Conservation (phyloP, 371 early-diverging fungal species). For the Apophysomyces variabilis region DNA sequence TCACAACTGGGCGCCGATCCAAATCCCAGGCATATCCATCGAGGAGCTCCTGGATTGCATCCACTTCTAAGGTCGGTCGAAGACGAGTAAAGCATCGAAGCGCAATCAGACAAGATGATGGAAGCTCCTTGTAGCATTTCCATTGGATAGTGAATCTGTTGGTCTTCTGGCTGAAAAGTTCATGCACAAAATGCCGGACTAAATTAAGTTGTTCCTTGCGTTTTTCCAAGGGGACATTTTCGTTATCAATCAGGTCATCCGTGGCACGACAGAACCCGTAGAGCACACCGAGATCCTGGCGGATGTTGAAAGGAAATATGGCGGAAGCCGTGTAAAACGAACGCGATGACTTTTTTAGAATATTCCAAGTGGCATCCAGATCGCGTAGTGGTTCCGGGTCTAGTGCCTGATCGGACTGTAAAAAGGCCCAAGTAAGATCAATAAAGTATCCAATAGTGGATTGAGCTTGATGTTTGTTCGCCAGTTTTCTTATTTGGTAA, state of each 20-base stretch:
- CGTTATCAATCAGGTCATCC: constrained; percentile 63
- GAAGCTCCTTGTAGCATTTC: constrained; percentile 29
- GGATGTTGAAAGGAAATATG: constrained; percentile 50
- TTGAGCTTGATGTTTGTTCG: background rate
- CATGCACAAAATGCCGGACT: constrained; percentile 32
- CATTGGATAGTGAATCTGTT: constrained; percentile 28
- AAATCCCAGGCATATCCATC: constrained; percentile 62
- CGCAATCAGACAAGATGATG: constrained; percentile 33
- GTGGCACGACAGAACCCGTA: constrained; percentile 69
- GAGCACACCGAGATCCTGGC: constrained; percentile 57
- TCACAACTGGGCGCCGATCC: constrained; percentile 30
- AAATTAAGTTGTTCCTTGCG: constrained; percentile 30
- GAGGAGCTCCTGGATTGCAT: constrained; percentile 53
- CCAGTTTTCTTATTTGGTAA: constrained; percentile 6
- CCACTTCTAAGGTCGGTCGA: constrained; percentile 41
- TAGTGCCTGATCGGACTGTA: constrained; percentile 34
- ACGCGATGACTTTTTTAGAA: constrained; percentile 45
- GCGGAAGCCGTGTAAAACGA: constrained; percentile 62
- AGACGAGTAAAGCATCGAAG: constrained; percentile 45
- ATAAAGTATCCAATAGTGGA: background rate
- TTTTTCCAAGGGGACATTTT: constrained; percentile 25
- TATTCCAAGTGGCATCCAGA: constrained; percentile 32
- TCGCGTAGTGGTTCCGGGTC: constrained; percentile 28
- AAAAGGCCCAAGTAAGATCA: constrained; percentile 33
- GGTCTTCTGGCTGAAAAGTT: constrained; percentile 31